Percentiles rank a stretch among this genome's conserved stretches.
Evolutionary conservation across 2,329 filamentous ascomycete genomes (phyloP).

Genomic region (Epichloe amarillans): DNA sequence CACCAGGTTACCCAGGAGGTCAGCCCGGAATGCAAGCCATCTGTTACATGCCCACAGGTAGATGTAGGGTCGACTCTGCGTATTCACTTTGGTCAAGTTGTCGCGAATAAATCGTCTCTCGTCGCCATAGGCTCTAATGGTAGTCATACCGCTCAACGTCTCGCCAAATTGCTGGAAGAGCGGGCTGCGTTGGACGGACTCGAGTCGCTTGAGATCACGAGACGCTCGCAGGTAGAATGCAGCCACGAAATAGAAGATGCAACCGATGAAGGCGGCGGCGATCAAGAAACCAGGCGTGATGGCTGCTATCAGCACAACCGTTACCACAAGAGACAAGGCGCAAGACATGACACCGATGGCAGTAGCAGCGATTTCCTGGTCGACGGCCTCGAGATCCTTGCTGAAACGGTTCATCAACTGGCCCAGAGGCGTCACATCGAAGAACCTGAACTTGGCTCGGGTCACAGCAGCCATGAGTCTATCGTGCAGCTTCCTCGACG

Average conservation of each 20-base stretch:
- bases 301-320: constrained; percentile 70
- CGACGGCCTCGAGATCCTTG: constrained; percentile 88
- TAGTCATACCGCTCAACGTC: constrained; percentile 86
- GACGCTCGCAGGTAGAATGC: constrained; percentile 84
- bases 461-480: constrained; percentile 66
- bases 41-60: constrained; percentile 94
- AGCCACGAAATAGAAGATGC: constrained; percentile 71
- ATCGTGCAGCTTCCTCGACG: constrained; percentile 74
- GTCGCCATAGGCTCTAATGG: constrained; percentile 91
- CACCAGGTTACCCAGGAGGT: constrained; percentile 79
- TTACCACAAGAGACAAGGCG: constrained; percentile 59
- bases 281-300: constrained; percentile 89
- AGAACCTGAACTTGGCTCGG: constrained; percentile 92
- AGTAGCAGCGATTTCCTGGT: constrained; percentile 89
- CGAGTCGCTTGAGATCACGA: constrained; percentile 87
- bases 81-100: constrained; percentile 78
- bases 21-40: constrained; percentile 89
- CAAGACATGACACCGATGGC: constrained; percentile 65
- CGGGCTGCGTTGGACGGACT: constrained; percentile 87
- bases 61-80: constrained; percentile 84
- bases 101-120: constrained; percentile 87
- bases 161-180: constrained; percentile 97
- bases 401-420: constrained; percentile 98
- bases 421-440: constrained; percentile 87
- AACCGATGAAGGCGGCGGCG: constrained; percentile 71